Base-by-base conservation (phyloP, 441 rosid genomes). In the Metrosideros polymorpha region DNA sequence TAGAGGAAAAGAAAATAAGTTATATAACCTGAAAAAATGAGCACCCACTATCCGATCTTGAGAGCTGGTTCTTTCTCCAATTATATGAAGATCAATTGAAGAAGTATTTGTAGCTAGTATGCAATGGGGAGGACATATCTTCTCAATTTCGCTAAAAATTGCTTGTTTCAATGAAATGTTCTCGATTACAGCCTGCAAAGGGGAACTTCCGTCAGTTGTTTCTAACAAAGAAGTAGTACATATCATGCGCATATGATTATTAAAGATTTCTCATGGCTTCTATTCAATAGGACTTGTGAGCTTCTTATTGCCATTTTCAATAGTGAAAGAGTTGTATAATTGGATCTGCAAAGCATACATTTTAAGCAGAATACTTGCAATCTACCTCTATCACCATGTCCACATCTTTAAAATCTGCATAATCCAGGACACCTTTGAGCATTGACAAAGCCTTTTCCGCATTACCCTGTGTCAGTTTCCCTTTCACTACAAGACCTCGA, bases 91-190 rank as follows among this genome's bases (percentile, higher is more conserved):
- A 91, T 95, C 97, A 77, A 96, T 95, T 9, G 98, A 93, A 86
- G 99, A 98, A 88, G 99, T 98, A 82, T 97, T 97, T 84, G 97
- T 90, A 59, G 99, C 98, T 93, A 97, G 92, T 87, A 97, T 96
- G 90, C 99, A 96, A 86, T 94, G 95, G 63, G 96, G 88, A 89
- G 99, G 95, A 84, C 99, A 96, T 51, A 85, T 88, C 90, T 92
- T 92, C 92, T 96, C 99, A 50, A 97, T 88, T 89, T 97, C 98
- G 79, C 94, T 92, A 88, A 95, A 97, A 86, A 95, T 94, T 56
- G 91, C 92, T 95, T 98, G 99, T 91, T 98, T 98, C 91, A 98
- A 59, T 59, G 98, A 90, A 87, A 95, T 86, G 84, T 89, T 94
- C 90, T 96, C 99, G 91, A 95, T 91, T 84, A 95, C 99, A 79